A percentile compares a stretch with the other conserved stretches of the same genome.
These are phyloP conservation scores for Fusarium illudens DNA, from an alignment of 2,329 filamentous ascomycete genomes.

Conservation along the genomic window DNA sequence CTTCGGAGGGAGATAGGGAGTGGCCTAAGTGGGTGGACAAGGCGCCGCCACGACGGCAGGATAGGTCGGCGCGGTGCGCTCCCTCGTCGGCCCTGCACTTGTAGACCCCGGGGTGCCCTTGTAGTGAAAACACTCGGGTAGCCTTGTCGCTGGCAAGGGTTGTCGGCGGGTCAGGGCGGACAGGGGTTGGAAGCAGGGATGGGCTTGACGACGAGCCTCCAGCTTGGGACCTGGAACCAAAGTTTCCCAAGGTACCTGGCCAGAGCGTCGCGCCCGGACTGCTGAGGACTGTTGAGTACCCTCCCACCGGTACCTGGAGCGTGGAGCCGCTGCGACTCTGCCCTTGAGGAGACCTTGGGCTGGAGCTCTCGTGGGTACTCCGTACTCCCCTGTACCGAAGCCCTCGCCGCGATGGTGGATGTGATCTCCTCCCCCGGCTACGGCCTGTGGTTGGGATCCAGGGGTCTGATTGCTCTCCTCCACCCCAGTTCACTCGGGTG, in stretches of 20 bases:
- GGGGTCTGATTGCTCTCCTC: slow-evolving; percentile 41
- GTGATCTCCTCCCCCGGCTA: slow-evolving; percentile 37
- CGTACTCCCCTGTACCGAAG: slow-evolving; percentile 2
- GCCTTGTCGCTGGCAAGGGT: slow-evolving; percentile 38
- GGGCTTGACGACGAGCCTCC: slow-evolving; percentile 22
- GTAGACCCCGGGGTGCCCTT: slow-evolving; percentile 30
- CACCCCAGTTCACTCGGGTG: slow-evolving; percentile 40
- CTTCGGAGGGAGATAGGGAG: slow-evolving; percentile 35
- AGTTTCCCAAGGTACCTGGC: slow-evolving; percentile 40
- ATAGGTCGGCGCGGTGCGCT: slow-evolving; percentile 38
- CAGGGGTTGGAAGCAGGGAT: slow-evolving; percentile 39
- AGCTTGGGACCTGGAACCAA: slow-evolving; percentile 35
- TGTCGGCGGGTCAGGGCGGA: slow-evolving; percentile 17
- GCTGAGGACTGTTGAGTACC: slow-evolving; percentile 14
- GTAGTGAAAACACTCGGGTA: slow-evolving; percentile 39
- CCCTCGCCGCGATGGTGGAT: slow-evolving; percentile 25
- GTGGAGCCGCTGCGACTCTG: slow-evolving; percentile 24
- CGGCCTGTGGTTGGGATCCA: slow-evolving; percentile 33
- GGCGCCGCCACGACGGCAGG: slow-evolving; percentile 44
- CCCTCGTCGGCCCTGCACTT: slow-evolving; percentile 14
- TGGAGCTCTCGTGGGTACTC: slow-evolving; percentile 17
- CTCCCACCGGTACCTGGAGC: slow-evolving; percentile 16
- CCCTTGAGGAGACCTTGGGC: slow-evolving; percentile 26
- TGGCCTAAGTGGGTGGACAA: slow-evolving; percentile 34
- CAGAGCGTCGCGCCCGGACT: slow-evolving; percentile 19